Evolutionary conservation across 2,329 filamentous ascomycete species (phyloP), one percentile per base, ranked within the genome.

Genomic region (Colletotrichum nymphaeae): DNA sequence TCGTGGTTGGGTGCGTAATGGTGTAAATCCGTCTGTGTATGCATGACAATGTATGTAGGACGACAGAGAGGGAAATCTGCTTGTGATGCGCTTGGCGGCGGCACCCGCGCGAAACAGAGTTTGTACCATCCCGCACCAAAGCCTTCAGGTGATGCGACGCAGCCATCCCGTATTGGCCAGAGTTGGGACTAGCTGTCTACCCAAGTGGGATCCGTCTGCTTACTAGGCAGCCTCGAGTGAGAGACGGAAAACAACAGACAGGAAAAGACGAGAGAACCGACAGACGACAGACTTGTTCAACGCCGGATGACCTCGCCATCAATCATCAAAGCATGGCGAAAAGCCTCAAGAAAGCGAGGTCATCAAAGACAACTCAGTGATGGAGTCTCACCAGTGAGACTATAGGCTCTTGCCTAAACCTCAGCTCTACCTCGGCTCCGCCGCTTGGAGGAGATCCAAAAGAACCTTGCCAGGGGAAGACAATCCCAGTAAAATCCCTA

Each of bases 51-150:
- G 55, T 26, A 53, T 63, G 72, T 63, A 74, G 49, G 53, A 72
- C 52, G 63, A 74, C 72, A 11, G 68, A 72, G 49, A 63, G 22
- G 67, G 68, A 59, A 67, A 67, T 72, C 62, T 67, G 68, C 68
- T 59, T 74, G 68, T 74, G 72, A 74, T 55, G 63, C 37, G 49
- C 72, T 72, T 74, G 72, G 72, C 72, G 52, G 72, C 72, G 68
- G 72, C 68, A 74, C 53, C 72, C 53, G 72, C 72, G 72, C 67
- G n/a, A 74, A 74, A 67, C 57, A 72, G 63, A 74, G 63, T 71
- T 67, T 59, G 63, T 62, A 28, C 42, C 55, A 69, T 73, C 60
- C 66, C 70, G 59, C 70, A 70, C 60, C 55, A 30, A 60, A 46
- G 30, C 28, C 60, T 52, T 64, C 67, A 70, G 59, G 70, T 73